Evolutionary conservation across 1,284 basidiomycete species (phyloP), one percentile per base, ranked within the genome.

Genomic region (Gastroboletus turbinatus): DNA sequence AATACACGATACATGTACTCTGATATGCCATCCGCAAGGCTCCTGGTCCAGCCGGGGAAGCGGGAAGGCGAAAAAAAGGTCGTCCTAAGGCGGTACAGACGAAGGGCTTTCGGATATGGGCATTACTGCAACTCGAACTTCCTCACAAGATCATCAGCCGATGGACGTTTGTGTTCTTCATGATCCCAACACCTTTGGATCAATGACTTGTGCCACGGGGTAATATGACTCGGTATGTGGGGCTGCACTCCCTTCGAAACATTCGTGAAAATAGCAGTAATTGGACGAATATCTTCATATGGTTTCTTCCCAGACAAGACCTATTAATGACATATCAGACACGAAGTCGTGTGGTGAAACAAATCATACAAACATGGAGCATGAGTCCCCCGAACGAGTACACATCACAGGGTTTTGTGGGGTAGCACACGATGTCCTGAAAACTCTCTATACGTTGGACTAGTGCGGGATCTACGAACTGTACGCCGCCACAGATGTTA

Each of bases 381-480:
- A 60, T 53, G 27, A 69, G 47, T 55, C 71, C 70, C 16, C 71
- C 71, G 16, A 72, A 72, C 2, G 68, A 69, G 39, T 73, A 73
- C 16, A 73, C 57, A 38, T 69, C 71, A 43, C 69, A 66, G 3
- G 66, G 54, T 4, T 50, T 40, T 23, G 63, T 70, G 19, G 71
- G 68, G 48, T 62, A 53, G 38, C 40, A 29, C 9, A 58, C 40
- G 1, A 19, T 27, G n/a, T 32, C 56, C 17, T 27, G 47, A 8
- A 19, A 52, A 13, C 8, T 9, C 21, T 57, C 43, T 10, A 48
- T 57, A 23, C 45, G 45, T 14, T 46, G 43, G 36, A 69, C 67
- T 3, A 76, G 59, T 29, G 73, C 72, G 0, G 73, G 75, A 42
- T 77, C 76, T 27, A 71, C 64, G 62, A 73, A 77, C 23, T 68